Conservation (phyloP, 305 asterid genomes). For the Fraxinus greggii region DNA sequence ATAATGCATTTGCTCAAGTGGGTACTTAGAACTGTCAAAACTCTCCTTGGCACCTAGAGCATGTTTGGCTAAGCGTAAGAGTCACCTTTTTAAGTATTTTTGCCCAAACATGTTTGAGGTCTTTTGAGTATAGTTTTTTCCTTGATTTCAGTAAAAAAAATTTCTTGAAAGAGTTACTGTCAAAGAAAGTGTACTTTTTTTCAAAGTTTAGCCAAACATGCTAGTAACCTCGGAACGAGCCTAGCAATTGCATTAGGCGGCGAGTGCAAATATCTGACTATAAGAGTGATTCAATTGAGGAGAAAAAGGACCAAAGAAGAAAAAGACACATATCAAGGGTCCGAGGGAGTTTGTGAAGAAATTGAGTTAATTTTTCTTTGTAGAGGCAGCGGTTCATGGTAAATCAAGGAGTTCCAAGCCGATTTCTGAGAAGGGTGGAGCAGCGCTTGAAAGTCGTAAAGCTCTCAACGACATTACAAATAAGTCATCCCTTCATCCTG, state of each 20-base stretch:
- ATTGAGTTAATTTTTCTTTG: slow-evolving; percentile 21
- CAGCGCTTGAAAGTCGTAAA: slow-evolving; percentile 46
- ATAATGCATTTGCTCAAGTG: not conserved
- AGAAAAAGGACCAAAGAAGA: too few species aligned
- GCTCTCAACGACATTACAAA: slow-evolving; percentile 73
- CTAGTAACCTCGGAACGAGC: not conserved
- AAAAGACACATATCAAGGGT: too few species aligned
- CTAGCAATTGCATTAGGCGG: too few species aligned
- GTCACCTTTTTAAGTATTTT: not conserved
- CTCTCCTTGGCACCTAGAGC: not conserved
- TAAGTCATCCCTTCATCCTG: slow-evolving; percentile 41
- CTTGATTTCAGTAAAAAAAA: not conserved
- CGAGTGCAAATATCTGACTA: too few species aligned
- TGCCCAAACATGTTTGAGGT: not conserved
- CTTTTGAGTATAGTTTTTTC: not conserved
- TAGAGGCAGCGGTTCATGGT: slow-evolving; percentile 42
- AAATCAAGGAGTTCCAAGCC: slow-evolving; percentile 43
- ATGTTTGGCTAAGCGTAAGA: not conserved
- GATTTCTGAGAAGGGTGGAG: slow-evolving; percentile 43
- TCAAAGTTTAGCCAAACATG: not conserved
- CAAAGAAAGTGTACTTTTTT: not conserved
- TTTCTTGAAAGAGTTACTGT: not conserved
- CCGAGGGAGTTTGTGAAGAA: not conserved
- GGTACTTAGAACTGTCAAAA: not conserved
- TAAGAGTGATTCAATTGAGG: too few species aligned